These are phyloP conservation scores for Helenozyma rhizophorensis DNA, from an alignment of 805 yeast genomes.

Conservation along the genomic window DNA sequence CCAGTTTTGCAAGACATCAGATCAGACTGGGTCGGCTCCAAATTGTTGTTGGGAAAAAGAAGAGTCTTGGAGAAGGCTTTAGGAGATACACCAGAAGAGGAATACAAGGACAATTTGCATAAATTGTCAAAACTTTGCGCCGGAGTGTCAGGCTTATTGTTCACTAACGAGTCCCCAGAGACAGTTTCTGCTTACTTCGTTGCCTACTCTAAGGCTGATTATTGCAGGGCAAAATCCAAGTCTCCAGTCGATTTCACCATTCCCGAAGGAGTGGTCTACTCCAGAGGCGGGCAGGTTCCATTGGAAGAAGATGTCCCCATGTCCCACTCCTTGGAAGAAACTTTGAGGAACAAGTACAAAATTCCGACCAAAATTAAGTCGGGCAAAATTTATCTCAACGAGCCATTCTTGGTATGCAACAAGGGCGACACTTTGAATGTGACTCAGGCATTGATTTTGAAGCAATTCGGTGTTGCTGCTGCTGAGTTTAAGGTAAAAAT, in stretches of 20 bases:
- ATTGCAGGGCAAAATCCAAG: conserved; percentile 81
- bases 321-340: conserved; percentile 93
- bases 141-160: conserved; percentile 84
- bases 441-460: conserved; percentile 84
- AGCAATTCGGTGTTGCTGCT: conserved; percentile 94
- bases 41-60: conserved; percentile 85
- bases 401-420: conserved; percentile 75
- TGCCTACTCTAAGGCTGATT: conserved; percentile 75
- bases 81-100: conserved; percentile 84
- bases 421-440: conserved; percentile 81
- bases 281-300: conserved; percentile 92
- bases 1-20: conserved; percentile 93
- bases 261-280: conserved; percentile 88
- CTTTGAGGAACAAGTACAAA: conserved; percentile 82
- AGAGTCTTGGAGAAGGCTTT: conserved; percentile 90
- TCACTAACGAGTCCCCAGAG: conserved; percentile 84
- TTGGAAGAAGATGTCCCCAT: conserved; percentile 92
- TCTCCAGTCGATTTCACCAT: conserved; percentile 80
- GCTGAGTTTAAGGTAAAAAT: conserved; percentile 82
- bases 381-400: conserved; percentile 78
- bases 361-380: conserved; percentile 86
- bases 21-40: conserved; percentile 88
- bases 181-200: conserved; percentile 88
- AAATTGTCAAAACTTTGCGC: conserved; percentile 56
- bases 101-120: conserved; percentile 80